Evolutionary conservation across 73 alveolate genomes (phyloP), one percentile per base, ranked within the genome.

Genomic region (Blepharisma japonicum): DNA sequence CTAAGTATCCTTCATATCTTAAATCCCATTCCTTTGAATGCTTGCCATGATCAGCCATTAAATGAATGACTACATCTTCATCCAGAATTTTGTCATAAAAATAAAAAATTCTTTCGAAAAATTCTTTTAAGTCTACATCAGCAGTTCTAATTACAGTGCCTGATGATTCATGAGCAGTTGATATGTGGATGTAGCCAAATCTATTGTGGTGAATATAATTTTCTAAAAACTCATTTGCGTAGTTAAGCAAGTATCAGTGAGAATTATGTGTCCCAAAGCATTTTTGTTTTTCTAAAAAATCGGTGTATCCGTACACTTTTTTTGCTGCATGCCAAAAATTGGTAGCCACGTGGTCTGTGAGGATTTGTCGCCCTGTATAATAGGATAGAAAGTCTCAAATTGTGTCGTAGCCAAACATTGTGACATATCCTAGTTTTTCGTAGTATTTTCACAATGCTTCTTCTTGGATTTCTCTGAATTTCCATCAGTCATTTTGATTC

Each of bases 21-120:
- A 20, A 20, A 5, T 61, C 74, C 74, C 74, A 61, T 61, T 61
- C 74, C 11, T 5, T 61, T 1, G 74, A 61, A 61, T 61, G 74
- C 46, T 61, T 61, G 11, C 74, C 74, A 25, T 61, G 74, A 5
- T 61, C 74, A 8, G 47, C 74, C 18, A n/a, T 25, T 8, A 61
- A 9, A 61, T 14, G 14, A 20, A 61, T 14, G 4, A 61, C 74
- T 8, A 61, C 14, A 61, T 61, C 74, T 61, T n/a, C 18, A 14
- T 61, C 23, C 18, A 9, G n/a, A 5, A 14, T 61, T 14, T n/a
- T 20, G 11, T 18, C 11, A 61, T 61, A 61, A 25, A 18, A 18
- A 14, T 61, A 14, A 0, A 61, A 61, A 20, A 5, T 48, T 14
- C 18, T 9, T 61, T 14, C 11, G 18, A 61, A 2, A 61, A 61